Percentiles rank a stretch among this genome's conserved stretches.
These are phyloP conservation scores for Fusarium marasasianum DNA, from an alignment of 2,329 filamentous ascomycete genomes.

Conservation along the genomic window DNA sequence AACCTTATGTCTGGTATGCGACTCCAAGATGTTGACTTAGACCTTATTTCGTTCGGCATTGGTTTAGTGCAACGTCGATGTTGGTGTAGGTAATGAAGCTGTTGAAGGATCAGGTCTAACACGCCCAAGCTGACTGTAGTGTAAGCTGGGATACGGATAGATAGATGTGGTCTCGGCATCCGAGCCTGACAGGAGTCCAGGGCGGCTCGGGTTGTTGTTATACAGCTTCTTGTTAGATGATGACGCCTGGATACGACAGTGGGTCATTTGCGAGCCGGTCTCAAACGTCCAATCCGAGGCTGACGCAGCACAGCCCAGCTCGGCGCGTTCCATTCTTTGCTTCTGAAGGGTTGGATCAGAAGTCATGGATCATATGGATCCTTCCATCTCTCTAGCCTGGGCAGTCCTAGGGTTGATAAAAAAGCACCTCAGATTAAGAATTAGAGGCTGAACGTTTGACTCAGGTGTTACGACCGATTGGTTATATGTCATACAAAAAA, in stretches of 20 bases:
- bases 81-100: neutral
- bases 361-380: slow-evolving; percentile 21
- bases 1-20: slow-evolving; percentile 29
- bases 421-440: neutral
- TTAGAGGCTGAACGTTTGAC: neutral
- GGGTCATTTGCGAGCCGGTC: slow-evolving; percentile 22
- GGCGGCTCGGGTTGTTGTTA: neutral
- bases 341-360: slow-evolving; percentile 25
- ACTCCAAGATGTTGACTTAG: neutral
- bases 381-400: neutral
- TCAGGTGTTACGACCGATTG: neutral
- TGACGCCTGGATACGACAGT: slow-evolving; percentile 17
- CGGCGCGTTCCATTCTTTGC: slow-evolving; percentile 31
- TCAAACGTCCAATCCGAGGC: slow-evolving; percentile 24
- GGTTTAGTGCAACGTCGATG: neutral
- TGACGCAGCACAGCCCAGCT: slow-evolving; percentile 29
- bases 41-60: neutral
- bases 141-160: neutral
- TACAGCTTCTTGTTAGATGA: slow-evolving; percentile 16
- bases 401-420: neutral
- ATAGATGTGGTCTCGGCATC: neutral
- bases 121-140: neutral
- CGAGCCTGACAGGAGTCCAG: neutral
- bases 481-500: neutral
- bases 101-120: neutral